phyloP scores from a whole-genome alignment of 2,329 filamentous ascomycete species.

The Sporothrix phasma region DNA sequence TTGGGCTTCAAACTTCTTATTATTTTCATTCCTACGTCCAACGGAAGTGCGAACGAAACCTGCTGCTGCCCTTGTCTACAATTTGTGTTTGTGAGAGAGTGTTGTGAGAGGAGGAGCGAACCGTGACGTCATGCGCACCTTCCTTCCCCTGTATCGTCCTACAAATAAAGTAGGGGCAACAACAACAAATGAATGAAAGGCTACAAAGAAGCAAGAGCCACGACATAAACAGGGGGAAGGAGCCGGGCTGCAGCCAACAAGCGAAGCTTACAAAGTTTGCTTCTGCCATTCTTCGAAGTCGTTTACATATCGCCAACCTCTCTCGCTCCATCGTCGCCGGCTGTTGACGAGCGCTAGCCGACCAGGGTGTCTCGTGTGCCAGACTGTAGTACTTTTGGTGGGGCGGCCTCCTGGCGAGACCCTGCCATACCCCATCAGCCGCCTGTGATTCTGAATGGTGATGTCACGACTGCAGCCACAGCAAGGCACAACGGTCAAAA shows the following conservation, averaged over 20 bases:
- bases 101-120: not conserved
- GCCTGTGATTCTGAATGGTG: not conserved
- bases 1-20: not conserved
- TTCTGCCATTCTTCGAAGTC: not conserved
- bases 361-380: not conserved
- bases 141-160: not conserved
- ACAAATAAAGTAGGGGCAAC: not conserved
- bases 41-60: not conserved
- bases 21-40: not conserved
- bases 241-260: not conserved
- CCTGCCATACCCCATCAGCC: not conserved
- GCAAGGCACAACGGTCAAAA: not conserved
- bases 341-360: not conserved
- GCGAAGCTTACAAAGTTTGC: not conserved
- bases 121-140: constrained; percentile 1
- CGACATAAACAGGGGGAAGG: not conserved
- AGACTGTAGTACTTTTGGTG: not conserved
- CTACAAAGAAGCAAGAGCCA: not conserved
- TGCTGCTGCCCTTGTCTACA: not conserved
- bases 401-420: not conserved
- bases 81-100: not conserved
- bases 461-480: constrained; percentile 6
- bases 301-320: not conserved
- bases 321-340: not conserved
- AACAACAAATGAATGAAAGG: not conserved